A percentile compares a stretch with the other conserved stretches of the same genome.
phyloP scores from a whole-genome alignment of 164 flowering plant genomes.

The Liquidambar formosana region DNA sequence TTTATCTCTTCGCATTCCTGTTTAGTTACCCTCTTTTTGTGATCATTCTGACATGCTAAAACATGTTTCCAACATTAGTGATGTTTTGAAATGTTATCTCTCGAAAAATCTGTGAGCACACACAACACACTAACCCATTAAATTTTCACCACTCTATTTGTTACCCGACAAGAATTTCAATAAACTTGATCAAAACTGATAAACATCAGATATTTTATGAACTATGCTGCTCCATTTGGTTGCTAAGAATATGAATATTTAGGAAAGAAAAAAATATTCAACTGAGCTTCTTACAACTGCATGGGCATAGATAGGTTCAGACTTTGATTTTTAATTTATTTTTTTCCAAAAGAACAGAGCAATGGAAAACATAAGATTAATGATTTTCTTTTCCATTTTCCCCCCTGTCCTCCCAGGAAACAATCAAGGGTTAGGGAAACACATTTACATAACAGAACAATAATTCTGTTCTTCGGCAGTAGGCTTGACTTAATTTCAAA shows the following conservation, averaged over 20 bases:
- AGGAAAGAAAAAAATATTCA: background rate
- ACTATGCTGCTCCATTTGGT: background rate
- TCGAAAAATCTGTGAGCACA: conserved; percentile 6
- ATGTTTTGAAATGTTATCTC: conserved; percentile 13
- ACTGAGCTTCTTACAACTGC: background rate
- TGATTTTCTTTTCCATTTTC: too few relatives aligned
- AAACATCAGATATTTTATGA: background rate
- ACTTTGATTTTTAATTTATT: background rate
- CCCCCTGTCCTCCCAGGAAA: too few relatives aligned
- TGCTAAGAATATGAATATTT: background rate
- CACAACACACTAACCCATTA: background rate
- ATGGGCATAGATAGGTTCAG: background rate
- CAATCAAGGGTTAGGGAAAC: too few relatives aligned
- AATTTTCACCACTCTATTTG: background rate
- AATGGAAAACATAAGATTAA: too few relatives aligned
- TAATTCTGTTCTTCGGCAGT: too few relatives aligned
- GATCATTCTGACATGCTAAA: conserved; percentile 6
- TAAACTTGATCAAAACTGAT: background rate
- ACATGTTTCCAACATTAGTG: conserved; percentile 28
- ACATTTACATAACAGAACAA: too few relatives aligned
- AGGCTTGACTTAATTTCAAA: too few relatives aligned
- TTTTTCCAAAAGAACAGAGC: too few relatives aligned
- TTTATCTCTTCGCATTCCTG: conserved; percentile 3
- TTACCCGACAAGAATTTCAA: background rate
- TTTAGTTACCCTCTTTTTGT: conserved; percentile 16